These are phyloP conservation scores for Clonostachys byssicola DNA, from an alignment of 2,329 filamentous ascomycete species.

Conservation along the genomic window DNA sequence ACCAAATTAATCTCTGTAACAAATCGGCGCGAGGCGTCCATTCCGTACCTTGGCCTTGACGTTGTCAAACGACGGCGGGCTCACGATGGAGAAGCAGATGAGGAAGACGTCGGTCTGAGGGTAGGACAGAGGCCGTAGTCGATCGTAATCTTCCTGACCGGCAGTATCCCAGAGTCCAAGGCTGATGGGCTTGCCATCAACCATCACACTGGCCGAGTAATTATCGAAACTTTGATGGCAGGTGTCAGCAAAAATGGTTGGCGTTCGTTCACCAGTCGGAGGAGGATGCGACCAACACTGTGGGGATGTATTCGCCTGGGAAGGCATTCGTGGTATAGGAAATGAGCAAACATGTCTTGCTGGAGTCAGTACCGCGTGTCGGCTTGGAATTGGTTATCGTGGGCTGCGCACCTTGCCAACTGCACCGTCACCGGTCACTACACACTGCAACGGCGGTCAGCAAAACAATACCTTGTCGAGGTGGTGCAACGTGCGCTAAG, in stretches of 20 bases:
- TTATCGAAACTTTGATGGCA: constrained; percentile 76
- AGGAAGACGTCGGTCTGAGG: constrained; percentile 98
- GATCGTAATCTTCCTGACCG: constrained; percentile 97
- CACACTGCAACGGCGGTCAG: constrained; percentile 61
- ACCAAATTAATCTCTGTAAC: neutral
- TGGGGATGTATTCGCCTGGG: constrained; percentile 99
- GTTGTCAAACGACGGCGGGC: constrained; percentile 97
- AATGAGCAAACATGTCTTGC: constrained; percentile 94
- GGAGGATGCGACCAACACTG: constrained; percentile 64
- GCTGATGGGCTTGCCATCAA: constrained; percentile 96
- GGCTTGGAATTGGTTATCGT: neutral
- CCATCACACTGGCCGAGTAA: constrained; percentile 98
- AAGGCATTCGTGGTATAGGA: constrained; percentile 99
- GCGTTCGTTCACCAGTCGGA: neutral
- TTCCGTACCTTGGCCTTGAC: constrained; percentile 87
- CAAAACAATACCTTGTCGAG: constrained; percentile 7
- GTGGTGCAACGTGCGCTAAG: neutral
- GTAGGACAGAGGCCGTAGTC: constrained; percentile 90
- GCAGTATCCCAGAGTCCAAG: constrained; percentile 97
- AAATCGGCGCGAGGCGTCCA: too few relatives aligned
- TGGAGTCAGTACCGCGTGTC: constrained; percentile 1
- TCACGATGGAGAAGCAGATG: constrained; percentile 98
- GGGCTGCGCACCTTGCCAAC: constrained; percentile 76
- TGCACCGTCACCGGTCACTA: constrained; percentile 98
- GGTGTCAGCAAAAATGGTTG: neutral